Evolutionary conservation across 2,329 filamentous ascomycete species (phyloP), one percentile per base, ranked within the genome.

Genomic region (Ascomycota sp.): DNA sequence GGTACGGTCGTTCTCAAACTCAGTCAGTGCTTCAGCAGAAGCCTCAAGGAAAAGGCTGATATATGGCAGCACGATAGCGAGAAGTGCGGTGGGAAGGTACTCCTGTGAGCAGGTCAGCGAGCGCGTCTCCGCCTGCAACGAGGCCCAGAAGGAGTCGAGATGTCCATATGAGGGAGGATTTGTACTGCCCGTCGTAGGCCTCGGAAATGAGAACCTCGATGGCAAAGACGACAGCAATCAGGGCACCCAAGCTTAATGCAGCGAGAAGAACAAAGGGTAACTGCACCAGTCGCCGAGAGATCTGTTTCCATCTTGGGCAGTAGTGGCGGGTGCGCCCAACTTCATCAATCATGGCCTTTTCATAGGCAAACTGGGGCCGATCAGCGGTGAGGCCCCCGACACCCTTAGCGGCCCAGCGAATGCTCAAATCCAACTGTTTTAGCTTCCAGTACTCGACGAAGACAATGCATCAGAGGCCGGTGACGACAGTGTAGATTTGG

Each of bases 361-460:
- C 73, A 38, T 69, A 69, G 32, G 59, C 49, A 47, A 79, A 82
- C 30, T 75, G 62, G 9, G 63, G 60, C 7, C 76, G 61, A 38
- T 71, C 74, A 25, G 64, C 59, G 39, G 81, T 75, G 32, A 81
- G 67, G 22, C 55, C 58, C 5, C 68, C 70, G 4, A 83, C 72
- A 7, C 73, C 72, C 31, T 66, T 66, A 7, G 81, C 76, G 13
- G 67, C 63, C 79, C 79, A 85, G 27, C 76, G 65, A 13, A 82
- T 63, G 29, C 67, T 65, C 2, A 85, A 59, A 38, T 85, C 77
- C 4, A 64, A 55, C 44, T 85, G 74, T 36, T 75, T 69, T 28
- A 80, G 67, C 50, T 79, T 82, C 78, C 78, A 85, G 47, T 72
- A 82, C 43, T 85, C 78, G 9, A 81, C 63, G 38, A 83, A 83